Percentiles rank a stretch among this genome's conserved stretches.
Evolutionary conservation across 352 stramenopile genomes (phyloP).

Genomic region (Elongisporangium senticosum): DNA sequence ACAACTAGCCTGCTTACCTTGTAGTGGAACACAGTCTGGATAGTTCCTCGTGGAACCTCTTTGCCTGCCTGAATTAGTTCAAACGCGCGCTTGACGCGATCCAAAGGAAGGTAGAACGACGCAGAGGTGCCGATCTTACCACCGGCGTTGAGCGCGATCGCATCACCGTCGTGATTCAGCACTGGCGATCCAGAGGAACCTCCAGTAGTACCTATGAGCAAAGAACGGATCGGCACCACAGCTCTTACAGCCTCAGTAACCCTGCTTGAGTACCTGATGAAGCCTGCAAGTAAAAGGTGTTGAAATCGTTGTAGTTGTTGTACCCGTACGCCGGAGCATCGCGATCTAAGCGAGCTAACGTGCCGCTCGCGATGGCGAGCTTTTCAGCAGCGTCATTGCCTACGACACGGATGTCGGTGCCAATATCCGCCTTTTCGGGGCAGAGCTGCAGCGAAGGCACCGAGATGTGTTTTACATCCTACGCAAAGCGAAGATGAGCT

Average conservation of each 20-base stretch:
- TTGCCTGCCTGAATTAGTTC: constrained; percentile 75
- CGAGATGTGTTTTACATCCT: constrained; percentile 84
- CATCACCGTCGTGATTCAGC: constrained; percentile 82
- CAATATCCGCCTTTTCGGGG: constrained; percentile 84
- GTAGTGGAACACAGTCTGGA: constrained; percentile 89
- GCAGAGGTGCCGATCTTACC: constrained; percentile 83
- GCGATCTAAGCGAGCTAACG: constrained; percentile 88
- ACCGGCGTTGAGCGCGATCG: constrained; percentile 89
- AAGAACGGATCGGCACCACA: neutral
- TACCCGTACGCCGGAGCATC: constrained; percentile 85
- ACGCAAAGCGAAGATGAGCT: neutral
- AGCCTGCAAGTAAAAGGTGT: constrained; percentile 92
- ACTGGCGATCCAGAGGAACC: constrained; percentile 87
- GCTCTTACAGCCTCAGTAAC: neutral
- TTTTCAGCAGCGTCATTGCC: constrained; percentile 93
- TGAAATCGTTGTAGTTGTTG: constrained; percentile 92
- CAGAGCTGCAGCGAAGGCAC: constrained; percentile 73
- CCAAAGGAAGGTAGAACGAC: constrained; percentile 87
- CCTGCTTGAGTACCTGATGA: constrained; percentile 42
- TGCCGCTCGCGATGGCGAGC: constrained; percentile 87
- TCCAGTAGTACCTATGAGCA: constrained; percentile 43
- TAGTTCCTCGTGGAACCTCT: constrained; percentile 75
- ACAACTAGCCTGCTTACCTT: constrained; percentile 23
- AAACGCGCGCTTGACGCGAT: constrained; percentile 84
- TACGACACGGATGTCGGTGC: constrained; percentile 90